Percentiles rank a stretch among this genome's conserved stretches.
These are phyloP conservation scores for Pythium pectinolyticum DNA, from an alignment of 352 stramenopile species.

Conservation along the genomic window DNA sequence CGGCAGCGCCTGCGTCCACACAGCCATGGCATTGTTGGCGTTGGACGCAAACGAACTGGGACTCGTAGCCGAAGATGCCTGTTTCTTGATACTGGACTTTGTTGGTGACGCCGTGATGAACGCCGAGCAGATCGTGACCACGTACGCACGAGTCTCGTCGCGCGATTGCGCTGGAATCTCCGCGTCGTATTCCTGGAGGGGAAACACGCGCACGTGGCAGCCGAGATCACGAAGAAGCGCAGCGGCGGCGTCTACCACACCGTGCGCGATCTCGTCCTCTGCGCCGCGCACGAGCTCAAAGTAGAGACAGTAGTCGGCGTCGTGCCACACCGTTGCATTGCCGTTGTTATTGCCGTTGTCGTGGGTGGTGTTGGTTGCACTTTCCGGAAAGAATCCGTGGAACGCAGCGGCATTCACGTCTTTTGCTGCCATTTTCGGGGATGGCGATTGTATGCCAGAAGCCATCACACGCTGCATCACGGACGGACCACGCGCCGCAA, in stretches of 20 bases:
- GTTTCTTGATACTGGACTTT: conserved; percentile 1
- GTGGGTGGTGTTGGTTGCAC: no score
- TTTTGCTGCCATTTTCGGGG: neutral
- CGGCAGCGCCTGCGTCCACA: conserved; percentile 30
- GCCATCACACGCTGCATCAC: conserved; percentile 7
- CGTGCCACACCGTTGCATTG: conserved; percentile 16
- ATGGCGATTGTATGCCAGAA: no score
- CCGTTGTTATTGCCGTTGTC: neutral
- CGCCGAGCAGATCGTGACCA: conserved; percentile 42
- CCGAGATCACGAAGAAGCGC: conserved; percentile 41
- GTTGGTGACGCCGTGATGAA: conserved; percentile 17
- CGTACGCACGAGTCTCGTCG: conserved; percentile 45
- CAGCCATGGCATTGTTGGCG: neutral
- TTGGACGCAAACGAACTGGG: neutral
- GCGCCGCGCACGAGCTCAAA: conserved; percentile 15
- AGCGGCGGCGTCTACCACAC: conserved; percentile 36
- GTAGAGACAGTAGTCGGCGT: conserved; percentile 33
- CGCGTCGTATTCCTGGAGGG: conserved; percentile 32
- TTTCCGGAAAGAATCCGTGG: neutral
- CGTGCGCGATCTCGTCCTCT: conserved; percentile 27
- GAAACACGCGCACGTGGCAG: conserved; percentile 44
- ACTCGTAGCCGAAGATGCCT: no score
- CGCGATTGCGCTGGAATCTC: conserved; percentile 30
- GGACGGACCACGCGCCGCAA: neutral
- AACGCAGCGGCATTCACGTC: conserved; percentile 3